phyloP scores from a whole-genome alignment of 371 early-diverging fungal genomes.

The Mycotypha africana region DNA sequence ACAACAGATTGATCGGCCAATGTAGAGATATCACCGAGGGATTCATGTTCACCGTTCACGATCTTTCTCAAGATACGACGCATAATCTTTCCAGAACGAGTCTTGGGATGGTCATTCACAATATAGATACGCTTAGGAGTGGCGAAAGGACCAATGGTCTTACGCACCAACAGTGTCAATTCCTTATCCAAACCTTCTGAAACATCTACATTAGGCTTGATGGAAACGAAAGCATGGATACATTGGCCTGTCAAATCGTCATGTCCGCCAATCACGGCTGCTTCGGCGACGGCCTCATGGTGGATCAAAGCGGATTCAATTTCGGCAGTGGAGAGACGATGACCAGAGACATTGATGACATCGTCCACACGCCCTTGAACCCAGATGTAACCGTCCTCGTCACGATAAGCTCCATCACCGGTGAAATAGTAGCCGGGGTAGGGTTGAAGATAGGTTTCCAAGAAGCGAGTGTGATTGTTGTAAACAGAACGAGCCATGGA shows the following conservation, averaged over 20 bases:
- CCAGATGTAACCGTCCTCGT: conserved; percentile 94
- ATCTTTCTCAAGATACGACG: conserved; percentile 91
- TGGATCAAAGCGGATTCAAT: conserved; percentile 85
- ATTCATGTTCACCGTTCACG: conserved; percentile 76
- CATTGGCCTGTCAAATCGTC: conserved; percentile 92
- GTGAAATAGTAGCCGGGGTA: conserved; percentile 89
- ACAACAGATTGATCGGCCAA: conserved; percentile 71
- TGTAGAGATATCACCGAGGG: conserved; percentile 83
- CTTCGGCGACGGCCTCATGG: conserved; percentile 84
- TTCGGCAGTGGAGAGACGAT: conserved; percentile 94
- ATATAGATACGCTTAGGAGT: conserved; percentile 83
- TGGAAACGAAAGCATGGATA: conserved; percentile 70
- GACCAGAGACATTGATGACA: conserved; percentile 97
- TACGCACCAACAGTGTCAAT: conserved; percentile 74
- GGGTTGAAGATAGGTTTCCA: conserved; percentile 83
- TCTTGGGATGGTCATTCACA: conserved; percentile 92
- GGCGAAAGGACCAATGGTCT: conserved; percentile 93
- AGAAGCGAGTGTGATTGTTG: conserved; percentile 84
- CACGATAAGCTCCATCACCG: conserved; percentile 84
- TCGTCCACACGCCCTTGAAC: conserved; percentile 93
- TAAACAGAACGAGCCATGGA: conserved; percentile 92
- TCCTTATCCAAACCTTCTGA: conserved; percentile 50
- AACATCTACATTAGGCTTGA: conserved; percentile 51
- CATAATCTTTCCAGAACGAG: conserved; percentile 96
- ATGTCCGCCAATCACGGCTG: conserved; percentile 89